Conservation (phyloP, 306 rosid species). For the Vicia villosa region DNA sequence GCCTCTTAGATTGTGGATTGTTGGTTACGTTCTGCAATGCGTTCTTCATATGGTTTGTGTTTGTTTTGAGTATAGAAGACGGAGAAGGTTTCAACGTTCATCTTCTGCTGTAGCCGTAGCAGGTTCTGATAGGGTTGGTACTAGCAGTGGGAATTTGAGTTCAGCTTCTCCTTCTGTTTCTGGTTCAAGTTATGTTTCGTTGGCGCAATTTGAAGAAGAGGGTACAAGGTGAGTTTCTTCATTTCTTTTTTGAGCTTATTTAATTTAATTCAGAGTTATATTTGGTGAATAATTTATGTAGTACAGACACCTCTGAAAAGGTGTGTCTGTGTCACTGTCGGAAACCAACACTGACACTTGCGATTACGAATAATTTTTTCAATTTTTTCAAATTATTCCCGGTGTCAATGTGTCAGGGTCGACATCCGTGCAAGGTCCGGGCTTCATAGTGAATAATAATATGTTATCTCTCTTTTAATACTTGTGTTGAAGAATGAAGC, state of each 20-base stretch:
- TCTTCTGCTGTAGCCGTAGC: constrained; percentile 33
- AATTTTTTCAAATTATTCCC: too few relatives aligned
- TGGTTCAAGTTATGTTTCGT: constrained; percentile 42
- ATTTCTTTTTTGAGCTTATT: neutral
- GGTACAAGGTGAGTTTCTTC: constrained; percentile 52
- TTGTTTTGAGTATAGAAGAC: constrained; percentile 64
- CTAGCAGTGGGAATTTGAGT: constrained; percentile 50
- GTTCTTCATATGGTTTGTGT: constrained; percentile 79
- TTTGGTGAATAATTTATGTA: too few relatives aligned
- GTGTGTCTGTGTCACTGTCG: too few relatives aligned
- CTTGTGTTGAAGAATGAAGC: neutral
- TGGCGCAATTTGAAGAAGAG: constrained; percentile 64
- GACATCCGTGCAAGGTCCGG: too few relatives aligned
- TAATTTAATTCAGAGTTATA: neutral
- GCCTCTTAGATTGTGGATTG: constrained; percentile 86
- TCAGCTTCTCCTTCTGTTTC: constrained; percentile 38
- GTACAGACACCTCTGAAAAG: too few relatives aligned
- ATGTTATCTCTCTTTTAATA: neutral
- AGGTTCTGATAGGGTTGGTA: constrained; percentile 49
- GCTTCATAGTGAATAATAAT: neutral
- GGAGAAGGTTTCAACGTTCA: constrained; percentile 49
- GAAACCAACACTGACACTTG: too few relatives aligned
- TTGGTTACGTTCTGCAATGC: constrained; percentile 82
- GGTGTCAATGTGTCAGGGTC: too few relatives aligned
- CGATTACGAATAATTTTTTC: too few relatives aligned